Base-by-base conservation (phyloP, 257 asterid species). In the Nicotiana sylvestris region DNA sequence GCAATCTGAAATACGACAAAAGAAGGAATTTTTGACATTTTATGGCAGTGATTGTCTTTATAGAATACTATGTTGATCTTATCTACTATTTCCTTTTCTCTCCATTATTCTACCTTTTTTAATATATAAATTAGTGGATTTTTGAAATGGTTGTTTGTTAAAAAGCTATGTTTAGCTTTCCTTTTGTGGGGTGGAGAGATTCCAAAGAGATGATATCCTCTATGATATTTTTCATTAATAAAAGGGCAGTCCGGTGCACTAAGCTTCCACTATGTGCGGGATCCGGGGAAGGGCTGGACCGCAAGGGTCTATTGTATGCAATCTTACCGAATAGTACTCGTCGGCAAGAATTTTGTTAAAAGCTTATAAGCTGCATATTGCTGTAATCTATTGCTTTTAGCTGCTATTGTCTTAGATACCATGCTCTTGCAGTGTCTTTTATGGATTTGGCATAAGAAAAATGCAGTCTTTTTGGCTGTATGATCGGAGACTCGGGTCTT, bases 371-470 rank as follows among this genome's bases (percentile, higher is more conserved):
- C 43, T 46, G 80, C 80, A 74, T 74, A 13, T 3, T 49, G 43
- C 8, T 74, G 15, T 49, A 6, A 21, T 32, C 60, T 70, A 21
- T 43, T 21, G 6, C 43, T 43, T 21, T 74, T 74, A 49, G 39
- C 80, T 49, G 43, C 29, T 49, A 17, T 0, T 74, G 15, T 74
- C 43, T 25, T 25, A 74, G 62, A 27, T 27, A 27, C 62, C 29
- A 27, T 13, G 16, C 9, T 74, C 39, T 49, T 74, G 12, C 4
- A 0, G 43, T 49, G 37, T 49, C 80, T 74, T 15, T n/a, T 62
- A 49, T 74, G 80, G 21, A 74, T 49, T 49, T 74, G 80, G 16
- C 80, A 49, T 49, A 74, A 74, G 49, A 39, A 74, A 72, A 3
- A 74, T 64, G 25, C 15, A 25, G 43, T 74, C 43, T 74, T 46